These are phyloP conservation scores for Solanum bulbocastanum DNA, from an alignment of 257 asterid species.

Conservation along the genomic window DNA sequence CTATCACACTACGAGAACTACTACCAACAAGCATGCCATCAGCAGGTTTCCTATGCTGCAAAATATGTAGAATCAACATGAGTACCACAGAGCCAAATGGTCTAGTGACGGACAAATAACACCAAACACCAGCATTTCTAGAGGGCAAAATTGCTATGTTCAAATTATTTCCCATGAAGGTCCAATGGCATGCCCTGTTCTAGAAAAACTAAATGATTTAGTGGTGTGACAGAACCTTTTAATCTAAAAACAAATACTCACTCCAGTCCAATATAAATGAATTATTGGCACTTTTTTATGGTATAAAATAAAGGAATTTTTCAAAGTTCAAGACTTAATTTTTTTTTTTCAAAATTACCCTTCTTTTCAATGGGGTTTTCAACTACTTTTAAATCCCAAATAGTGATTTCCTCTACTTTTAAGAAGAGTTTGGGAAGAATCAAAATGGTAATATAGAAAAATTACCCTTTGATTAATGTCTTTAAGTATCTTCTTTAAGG, in stretches of 20 bases:
- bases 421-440: background rate
- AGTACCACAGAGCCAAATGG: background rate
- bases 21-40: constrained; percentile 83
- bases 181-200: background rate
- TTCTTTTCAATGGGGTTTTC: background rate
- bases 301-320: background rate
- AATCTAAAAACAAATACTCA: background rate
- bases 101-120: background rate
- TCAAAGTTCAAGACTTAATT: background rate
- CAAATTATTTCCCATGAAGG: background rate
- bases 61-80: constrained; percentile 7
- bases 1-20: constrained; percentile 82
- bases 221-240: background rate
- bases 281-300: background rate
- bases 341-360: background rate
- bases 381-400: background rate
- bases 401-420: background rate
- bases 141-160: background rate
- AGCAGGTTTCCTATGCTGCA: constrained; percentile 86
- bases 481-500: background rate
- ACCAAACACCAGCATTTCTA: background rate
- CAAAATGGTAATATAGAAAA: background rate
- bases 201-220: background rate
- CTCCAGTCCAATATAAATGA: background rate
- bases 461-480: background rate